These are phyloP conservation scores for Entophlyctis luteolus DNA, from an alignment of 192 early-diverging fungal genomes.

Conservation along the genomic window DNA sequence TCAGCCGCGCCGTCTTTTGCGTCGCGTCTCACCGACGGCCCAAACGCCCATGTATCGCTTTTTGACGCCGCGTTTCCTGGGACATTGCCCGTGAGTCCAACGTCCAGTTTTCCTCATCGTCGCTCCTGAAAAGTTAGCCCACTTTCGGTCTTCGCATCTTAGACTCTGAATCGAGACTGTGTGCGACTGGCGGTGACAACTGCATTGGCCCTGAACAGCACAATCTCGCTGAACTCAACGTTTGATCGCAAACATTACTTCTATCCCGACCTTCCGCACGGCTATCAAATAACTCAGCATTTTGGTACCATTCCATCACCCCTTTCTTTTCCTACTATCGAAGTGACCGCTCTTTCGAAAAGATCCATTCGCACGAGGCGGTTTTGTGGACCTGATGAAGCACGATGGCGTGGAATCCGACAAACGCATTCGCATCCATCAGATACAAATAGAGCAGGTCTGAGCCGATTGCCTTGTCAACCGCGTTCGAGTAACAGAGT, in stretches of 20 bases:
- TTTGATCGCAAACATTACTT: conserved; percentile 98
- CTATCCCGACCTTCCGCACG: conserved; percentile 86
- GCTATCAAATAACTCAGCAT: conserved; percentile 95
- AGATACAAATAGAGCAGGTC: conserved; percentile 85
- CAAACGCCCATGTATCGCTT: conserved; percentile 70
- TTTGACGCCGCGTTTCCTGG: conserved; percentile 88
- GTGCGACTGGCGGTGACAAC: conserved; percentile 70
- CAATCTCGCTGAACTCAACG: conserved; percentile 59
- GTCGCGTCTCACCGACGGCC: conserved; percentile 34
- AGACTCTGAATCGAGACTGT: conserved; percentile 64
- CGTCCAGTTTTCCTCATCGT: conserved; percentile 6
- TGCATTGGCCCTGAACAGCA: conserved; percentile 63
- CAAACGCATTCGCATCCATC: conserved; percentile 64
- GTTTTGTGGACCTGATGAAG: conserved; percentile 52
- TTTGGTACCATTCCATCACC: conserved; percentile 23
- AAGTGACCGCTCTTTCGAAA: background rate
- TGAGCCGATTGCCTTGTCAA: background rate
- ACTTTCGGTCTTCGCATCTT: background rate
- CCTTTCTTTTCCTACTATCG: background rate
- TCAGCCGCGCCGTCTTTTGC: conserved; percentile 5
- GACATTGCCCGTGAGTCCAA: conserved; percentile 61
- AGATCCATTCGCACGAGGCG: conserved; percentile 74
- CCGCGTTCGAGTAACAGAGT: background rate
- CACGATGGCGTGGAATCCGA: conserved; percentile 57
- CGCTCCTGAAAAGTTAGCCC: background rate